Base-by-base conservation (phyloP, 192 early-diverging fungal species). In the Lobosporangium transversale region DNA sequence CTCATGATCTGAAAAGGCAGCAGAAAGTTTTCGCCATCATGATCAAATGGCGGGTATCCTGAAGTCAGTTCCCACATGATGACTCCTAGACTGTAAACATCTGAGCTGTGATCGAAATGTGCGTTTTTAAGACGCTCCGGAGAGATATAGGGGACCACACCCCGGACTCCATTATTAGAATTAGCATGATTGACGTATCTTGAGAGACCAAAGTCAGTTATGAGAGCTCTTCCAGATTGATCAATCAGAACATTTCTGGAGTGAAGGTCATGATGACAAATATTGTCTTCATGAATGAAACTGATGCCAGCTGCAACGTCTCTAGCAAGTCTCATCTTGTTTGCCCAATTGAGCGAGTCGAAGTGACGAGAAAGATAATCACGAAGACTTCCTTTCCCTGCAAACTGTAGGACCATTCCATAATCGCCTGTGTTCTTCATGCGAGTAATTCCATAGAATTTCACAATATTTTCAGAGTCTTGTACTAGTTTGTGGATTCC, bases 1-100 rank as follows among this genome's bases (percentile, higher is more conserved):
- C 49, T 66, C 18, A 63, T 81, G 29, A 79, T 78, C 4, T 66
- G 56, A 32, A 61, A 61, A 1, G 70, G 63, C n/a, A 75, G 45
- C 48, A 75, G 20, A 49, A 60, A 75, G 43, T 75, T 66, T 42
- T 75, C 70, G n/a, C 59, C 73, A 14, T 76, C 71, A 0, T 43
- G 47, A 30, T 56, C 40, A 31, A 79, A 79, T 17, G 81, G 81
- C 27, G 58, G 68, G 21, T 74, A 31, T 35, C 76, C 70, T 17
- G 65, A 62, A 11, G 76, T 61, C 24, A 82, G 40, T 32, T 82
- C 81, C 75, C 75, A 79, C 81, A 82, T 82, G 53, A 82, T 82
- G 31, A 82, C 68, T 8, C 76, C 81, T 20, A 79, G 53, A 58
- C 70, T 75, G 66, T 79, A 82, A 6, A 82, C 56, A 35, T 82